Evolutionary conservation across 257 asterid species (phyloP).

Genomic region (Solanum paucissectum): DNA sequence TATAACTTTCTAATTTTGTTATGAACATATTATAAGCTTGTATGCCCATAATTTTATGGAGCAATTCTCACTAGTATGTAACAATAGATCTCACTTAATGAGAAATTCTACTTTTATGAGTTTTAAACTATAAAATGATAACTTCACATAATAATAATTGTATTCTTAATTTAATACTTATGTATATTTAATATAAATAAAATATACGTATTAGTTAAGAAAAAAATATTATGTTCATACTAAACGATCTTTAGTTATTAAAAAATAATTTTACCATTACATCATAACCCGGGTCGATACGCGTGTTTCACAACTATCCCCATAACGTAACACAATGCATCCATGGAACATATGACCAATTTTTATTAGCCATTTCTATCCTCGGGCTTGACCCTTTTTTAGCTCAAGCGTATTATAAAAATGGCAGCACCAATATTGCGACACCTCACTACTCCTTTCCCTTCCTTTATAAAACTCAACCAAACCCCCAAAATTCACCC

Average conservation of each 20-base stretch:
- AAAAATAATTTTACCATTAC: accelerated
- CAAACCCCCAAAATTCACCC: constrained; percentile 6
- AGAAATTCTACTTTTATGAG: accelerated
- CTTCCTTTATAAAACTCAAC: constrained; percentile 3
- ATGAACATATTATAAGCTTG: too few species aligned
- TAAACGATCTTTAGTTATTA: too few species aligned
- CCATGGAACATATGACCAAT: neutral
- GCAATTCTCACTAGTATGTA: neutral
- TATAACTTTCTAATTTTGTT: too few species aligned
- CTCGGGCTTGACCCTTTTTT: neutral
- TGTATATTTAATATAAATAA: neutral
- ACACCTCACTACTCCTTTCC: constrained; percentile 37
- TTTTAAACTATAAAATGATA: too few species aligned
- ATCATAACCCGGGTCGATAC: neutral
- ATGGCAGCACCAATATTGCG: constrained; percentile 8
- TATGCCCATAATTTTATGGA: too few species aligned
- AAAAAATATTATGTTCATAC: neutral
- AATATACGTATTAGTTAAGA: too few species aligned
- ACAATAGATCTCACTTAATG: too few species aligned
- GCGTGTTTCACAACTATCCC: neutral
- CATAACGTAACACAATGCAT: neutral
- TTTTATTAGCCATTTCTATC: neutral
- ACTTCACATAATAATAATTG: too few species aligned
- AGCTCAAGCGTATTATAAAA: neutral
- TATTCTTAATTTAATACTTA: too few species aligned